These are phyloP conservation scores for Dictyostelium discoideum DNA, from an alignment of 78 protist species.

Conservation along the genomic window DNA sequence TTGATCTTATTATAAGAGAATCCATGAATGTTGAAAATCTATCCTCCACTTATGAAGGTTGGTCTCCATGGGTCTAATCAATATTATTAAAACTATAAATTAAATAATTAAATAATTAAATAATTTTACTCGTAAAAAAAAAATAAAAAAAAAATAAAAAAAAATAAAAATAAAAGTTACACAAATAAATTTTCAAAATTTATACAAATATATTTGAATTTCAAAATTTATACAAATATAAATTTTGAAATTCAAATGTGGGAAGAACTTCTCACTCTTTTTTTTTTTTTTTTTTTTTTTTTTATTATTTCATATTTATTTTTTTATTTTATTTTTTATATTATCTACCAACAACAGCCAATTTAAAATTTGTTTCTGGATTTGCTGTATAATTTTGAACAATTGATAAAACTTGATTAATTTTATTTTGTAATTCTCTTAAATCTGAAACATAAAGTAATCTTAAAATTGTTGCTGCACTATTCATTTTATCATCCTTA, in stretches of 20 bases:
- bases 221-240: too few species aligned
- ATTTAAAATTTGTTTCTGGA: constrained; percentile 70
- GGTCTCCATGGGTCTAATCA: constrained; percentile 19
- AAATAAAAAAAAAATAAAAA: too few species aligned
- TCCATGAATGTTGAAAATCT: constrained; percentile 54
- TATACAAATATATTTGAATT: too few species aligned
- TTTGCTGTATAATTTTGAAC: constrained; percentile 64
- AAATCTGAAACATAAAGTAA: constrained; percentile 70
- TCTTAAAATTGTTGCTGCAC: constrained; percentile 68
- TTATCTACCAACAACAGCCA: constrained; percentile 77
- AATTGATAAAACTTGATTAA: constrained; percentile 55
- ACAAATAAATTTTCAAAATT: too few species aligned
- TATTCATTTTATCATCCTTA: constrained; percentile 61
- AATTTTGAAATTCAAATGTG: too few species aligned
- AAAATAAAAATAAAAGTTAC: too few species aligned
- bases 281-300: too few species aligned
- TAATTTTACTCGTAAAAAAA: not conserved
- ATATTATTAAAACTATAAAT: not conserved
- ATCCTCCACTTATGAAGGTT: constrained; percentile 56
- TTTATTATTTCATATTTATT: too few species aligned
- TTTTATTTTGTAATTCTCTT: constrained; percentile 66
- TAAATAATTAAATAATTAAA: not conserved
- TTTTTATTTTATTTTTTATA: too few species aligned
- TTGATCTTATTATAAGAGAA: constrained; percentile 50
- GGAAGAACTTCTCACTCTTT: too few species aligned